Base-by-base conservation (phyloP, 164 flowering plant species). In the Vitis cinerea region DNA sequence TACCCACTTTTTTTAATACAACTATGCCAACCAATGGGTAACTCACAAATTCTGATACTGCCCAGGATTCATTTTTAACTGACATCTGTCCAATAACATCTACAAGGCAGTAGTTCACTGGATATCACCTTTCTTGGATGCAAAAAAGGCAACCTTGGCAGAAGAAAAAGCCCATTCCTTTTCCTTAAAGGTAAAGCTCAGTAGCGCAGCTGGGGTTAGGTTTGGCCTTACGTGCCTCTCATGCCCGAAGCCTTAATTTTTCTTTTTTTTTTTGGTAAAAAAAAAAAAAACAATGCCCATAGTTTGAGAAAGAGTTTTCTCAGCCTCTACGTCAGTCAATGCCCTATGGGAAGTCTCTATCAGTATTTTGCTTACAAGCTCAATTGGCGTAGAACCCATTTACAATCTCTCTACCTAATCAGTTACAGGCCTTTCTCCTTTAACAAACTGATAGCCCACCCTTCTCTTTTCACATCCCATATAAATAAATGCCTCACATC, bases 331-430 rank as follows among this genome's bases (percentile, higher is more conserved):
- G 71, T 61, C 64, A 75, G 72, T 29, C 71, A 71, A 71, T 12
- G 57, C n/a, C n/a, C 23, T 17, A 5, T 17, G 15, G 15, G 8
- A 62, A 48, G 81, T 80, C 82, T 48, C 72, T 61, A 58, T 80
- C 84, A 66, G 67, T 58, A 66, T 80, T 76, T 85, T 78, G 83
- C 84, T 74, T 83, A 67, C 85, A 83, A 83, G 82, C 74, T 76
- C 23, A 11, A n/a, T 80, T 74, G 64, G 63, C 57, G 19, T 63
- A 16, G 8, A 63, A 4, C 23, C 60, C 67, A 57, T 65, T 29
- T 10, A 10, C 63, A 55, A n/a, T 14, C 69, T 60, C 49, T 55
- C 67, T 52, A 78, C 75, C 76, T 76, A 81, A 67, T 67, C 61
- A 50, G 2, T 8, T 27, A 2, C 12, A 27, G 16, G 4, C 56